These are phyloP conservation scores for Colletotrichum phormii DNA, from an alignment of 2,329 filamentous ascomycete species.

Conservation along the genomic window DNA sequence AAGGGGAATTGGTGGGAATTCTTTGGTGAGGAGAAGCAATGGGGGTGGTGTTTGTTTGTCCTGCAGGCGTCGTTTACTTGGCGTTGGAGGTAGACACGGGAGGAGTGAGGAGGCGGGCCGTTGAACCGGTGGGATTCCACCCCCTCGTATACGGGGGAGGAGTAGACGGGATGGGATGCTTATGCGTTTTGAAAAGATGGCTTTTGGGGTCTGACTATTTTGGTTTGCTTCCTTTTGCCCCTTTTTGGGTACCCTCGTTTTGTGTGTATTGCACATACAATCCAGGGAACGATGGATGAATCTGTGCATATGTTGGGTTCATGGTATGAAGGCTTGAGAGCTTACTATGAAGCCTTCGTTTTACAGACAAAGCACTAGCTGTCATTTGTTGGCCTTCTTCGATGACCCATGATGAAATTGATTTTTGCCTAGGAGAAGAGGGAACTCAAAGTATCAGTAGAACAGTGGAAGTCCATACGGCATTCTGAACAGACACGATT, in stretches of 20 bases:
- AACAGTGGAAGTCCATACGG: no score
- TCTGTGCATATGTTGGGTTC: no score
- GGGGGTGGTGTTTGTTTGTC: neutral
- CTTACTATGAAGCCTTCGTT: no score
- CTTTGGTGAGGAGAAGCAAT: neutral
- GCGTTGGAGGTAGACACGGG: neutral
- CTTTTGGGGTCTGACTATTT: neutral
- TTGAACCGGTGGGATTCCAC: constrained; percentile 3
- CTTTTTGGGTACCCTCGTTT: neutral
- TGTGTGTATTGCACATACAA: neutral
- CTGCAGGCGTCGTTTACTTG: neutral
- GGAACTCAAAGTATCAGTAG: no score
- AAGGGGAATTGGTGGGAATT: neutral
- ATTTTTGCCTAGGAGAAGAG: no score
- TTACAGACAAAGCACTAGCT: no score
- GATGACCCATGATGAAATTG: no score
- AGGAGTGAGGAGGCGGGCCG: constrained; percentile 12
- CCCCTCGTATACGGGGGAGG: neutral
- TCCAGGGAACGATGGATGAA: neutral
- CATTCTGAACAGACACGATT: no score
- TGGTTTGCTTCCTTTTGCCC: neutral
- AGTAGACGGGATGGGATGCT: neutral
- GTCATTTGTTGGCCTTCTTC: no score
- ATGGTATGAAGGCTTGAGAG: no score
- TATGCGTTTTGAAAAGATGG: neutral